Evolutionary conservation across 371 early-diverging fungal genomes (phyloP), one percentile per base, ranked within the genome.

Genomic region (Mortierella sp.): DNA sequence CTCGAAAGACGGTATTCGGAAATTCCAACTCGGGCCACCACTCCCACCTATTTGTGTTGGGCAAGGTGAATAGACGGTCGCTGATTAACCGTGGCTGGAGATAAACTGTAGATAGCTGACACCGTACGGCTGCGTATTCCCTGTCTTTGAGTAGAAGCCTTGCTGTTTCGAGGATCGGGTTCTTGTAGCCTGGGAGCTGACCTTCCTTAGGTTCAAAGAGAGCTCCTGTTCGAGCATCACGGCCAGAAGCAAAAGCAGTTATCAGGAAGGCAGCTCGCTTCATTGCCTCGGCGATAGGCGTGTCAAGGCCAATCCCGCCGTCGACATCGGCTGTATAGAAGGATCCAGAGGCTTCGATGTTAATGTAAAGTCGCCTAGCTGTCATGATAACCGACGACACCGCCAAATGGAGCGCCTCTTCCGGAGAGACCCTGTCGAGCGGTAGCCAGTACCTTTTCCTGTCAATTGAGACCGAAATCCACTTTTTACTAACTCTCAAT

Each of bases 201-300:
- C n/a, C n/a, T n/a, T n/a, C n/a, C n/a, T n/a, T n/a, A n/a, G 51
- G 51, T 18, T 51, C 51, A 18, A 51, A 51, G 51, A 51, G 51
- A 51, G 18, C 18, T 9, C 51, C 51, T 51, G 51, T 9, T 6
- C 51, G 51, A 51, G 51, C 51, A 5, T 51, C 51, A 18, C 51
- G 51, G 18, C 51, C 51, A 51, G 21, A 51, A 5, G 51, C 51
- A 5, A 51, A 9, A 9, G 51, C 51, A 18, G 19, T 23, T 5
- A 51, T 16, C 51, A 51, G 18, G 18, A 51, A 51, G 18, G 16
- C 51, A 19, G 51, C 51, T 51, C 51, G 51, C 18, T 51, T 18
- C 51, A 51, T 51, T 5, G 51, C 21, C 51, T 51, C 18, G 51
- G 18, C 18, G 21, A 51, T 16, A 51, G 6, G 6, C 51, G 18